Evolutionary conservation across 805 yeast species (phyloP), one percentile per base, ranked within the genome.

Genomic region (Pichia membranifaciens): DNA sequence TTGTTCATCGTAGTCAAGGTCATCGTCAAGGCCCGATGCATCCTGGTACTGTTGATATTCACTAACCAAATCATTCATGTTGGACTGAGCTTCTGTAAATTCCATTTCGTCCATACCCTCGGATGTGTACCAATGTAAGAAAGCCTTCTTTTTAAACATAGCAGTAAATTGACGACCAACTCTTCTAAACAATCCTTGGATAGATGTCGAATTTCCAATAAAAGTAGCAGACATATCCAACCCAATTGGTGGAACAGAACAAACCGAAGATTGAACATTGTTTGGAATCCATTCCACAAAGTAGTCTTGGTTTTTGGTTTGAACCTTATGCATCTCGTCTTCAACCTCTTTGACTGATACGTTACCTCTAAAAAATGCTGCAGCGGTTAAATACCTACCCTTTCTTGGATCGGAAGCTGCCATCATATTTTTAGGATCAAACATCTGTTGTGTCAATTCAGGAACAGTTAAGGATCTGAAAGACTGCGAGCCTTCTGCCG

Each of bases 21-120:
- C 84, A 59, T 83, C 89, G 54, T 84, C 95, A 49, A 84, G 86
- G 56, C 82, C 90, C 48, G 78, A 75, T 49, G 81, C 77, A 45
- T 84, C 91, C 75, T 88, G 96, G 72, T 88, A 87, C 71, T 89
- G 96, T 72, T 87, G 93, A 66, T 89, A 82, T 70, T 89, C 96
- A 62, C 82, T 79, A 48, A 88, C 89, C 63, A 89, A 75, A 69
- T 89, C 96, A 58, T 78, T 79, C 89, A 89, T 81, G 66, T 89
- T 86, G 47, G 91, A 82, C 71, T 87, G 95, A 45, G 96, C 96
- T 73, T 89, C 96, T 49, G 88, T 79, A 69, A 89, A 89, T 72
- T 89, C 96, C 75, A 82, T 76, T 71, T 84, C 95, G 63, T 89
- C 96, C 96, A 89, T 89, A 73, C 96, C 96, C 70, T 89, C 96